These are phyloP conservation scores for Acorus gramineus DNA, from an alignment of 106 monocot genomes.

Conservation along the genomic window DNA sequence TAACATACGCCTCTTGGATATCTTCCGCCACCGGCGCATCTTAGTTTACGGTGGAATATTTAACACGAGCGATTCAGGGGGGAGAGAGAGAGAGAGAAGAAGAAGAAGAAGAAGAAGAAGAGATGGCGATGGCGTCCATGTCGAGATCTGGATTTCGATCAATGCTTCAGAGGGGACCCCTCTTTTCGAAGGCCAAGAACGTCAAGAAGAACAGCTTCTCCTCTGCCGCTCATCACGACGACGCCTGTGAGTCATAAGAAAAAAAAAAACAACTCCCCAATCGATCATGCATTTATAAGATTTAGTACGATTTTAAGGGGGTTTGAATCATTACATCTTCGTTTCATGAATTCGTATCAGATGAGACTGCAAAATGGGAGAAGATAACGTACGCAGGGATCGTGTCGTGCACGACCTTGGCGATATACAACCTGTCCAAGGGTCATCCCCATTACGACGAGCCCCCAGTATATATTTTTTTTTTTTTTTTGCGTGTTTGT, in stretches of 20 bases:
- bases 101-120: too few species aligned
- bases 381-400: neutral
- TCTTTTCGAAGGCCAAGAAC: neutral
- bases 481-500: neutral
- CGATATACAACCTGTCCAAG: neutral
- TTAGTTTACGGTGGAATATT: too few species aligned
- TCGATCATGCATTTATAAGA: neutral
- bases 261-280: neutral
- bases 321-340: neutral
- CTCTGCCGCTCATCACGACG: constrained; percentile 16
- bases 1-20: too few species aligned
- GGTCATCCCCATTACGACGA: neutral
- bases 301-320: neutral
- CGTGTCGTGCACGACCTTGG: neutral
- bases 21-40: too few species aligned
- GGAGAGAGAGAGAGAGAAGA: too few species aligned
- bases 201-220: constrained; percentile 1
- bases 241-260: constrained; percentile 8
- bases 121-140: neutral
- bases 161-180: neutral
- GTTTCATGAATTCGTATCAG: neutral
- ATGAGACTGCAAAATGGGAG: neutral
- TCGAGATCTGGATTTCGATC: constrained; percentile 6
- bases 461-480: neutral
- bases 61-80: too few species aligned